Percentiles rank a stretch among this genome's conserved stretches.
Conservation (phyloP, 768 basidiomycete species). For the Pholiota molesta region DNA sequence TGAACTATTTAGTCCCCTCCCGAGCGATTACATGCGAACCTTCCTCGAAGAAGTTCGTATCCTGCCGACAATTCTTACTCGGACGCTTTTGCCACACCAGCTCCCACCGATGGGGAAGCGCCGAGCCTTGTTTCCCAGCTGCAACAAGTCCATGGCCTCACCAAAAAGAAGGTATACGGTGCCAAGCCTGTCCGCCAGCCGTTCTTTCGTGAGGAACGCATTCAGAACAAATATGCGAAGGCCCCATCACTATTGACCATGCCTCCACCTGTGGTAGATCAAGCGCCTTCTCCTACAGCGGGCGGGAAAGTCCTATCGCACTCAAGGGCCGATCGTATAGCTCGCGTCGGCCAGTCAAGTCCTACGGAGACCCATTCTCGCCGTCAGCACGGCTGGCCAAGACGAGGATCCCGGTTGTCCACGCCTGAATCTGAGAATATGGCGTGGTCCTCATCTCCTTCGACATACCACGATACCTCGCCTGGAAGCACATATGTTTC, state of each 20-base stretch:
- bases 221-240: constrained; percentile 29
- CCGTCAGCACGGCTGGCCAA: constrained; percentile 30
- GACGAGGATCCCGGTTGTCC: constrained; percentile 36
- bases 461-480: constrained; percentile 13
- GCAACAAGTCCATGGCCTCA: constrained; percentile 69
- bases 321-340: constrained; percentile 37
- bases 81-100: constrained; percentile 14
- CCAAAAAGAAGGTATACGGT: constrained; percentile 70
- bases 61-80: constrained; percentile 29
- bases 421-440: constrained; percentile 37
- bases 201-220: constrained; percentile 56
- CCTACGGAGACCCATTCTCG: constrained; percentile 35
- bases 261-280: constrained; percentile 22
- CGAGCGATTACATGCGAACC: constrained; percentile 9
- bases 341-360: constrained; percentile 35
- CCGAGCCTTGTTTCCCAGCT: constrained; percentile 62
- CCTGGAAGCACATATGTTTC: constrained; percentile 19
- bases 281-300: constrained; percentile 22
- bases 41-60: constrained; percentile 39
- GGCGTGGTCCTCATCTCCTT: constrained; percentile 16
- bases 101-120: constrained; percentile 25
- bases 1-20: constrained; percentile 5
- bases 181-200: constrained; percentile 51
- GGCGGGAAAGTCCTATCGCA: constrained; percentile 36
- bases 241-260: constrained; percentile 31